A percentile compares a stretch with the other conserved stretches of the same genome.
These are phyloP conservation scores for Coemansia sp. DNA, from an alignment of 192 early-diverging fungal species.

Conservation along the genomic window DNA sequence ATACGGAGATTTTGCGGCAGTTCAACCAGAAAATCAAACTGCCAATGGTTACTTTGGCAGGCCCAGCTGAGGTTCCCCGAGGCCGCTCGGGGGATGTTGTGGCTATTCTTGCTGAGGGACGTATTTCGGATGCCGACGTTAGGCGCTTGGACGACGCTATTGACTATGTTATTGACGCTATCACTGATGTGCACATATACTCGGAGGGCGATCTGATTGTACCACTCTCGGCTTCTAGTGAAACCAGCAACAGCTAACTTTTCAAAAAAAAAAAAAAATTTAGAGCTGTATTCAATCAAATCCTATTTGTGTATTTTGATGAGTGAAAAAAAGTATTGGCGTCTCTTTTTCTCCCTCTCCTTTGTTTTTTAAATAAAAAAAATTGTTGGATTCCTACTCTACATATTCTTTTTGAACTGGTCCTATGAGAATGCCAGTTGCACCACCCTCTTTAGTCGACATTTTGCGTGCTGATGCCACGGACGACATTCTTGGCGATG, in stretches of 20 bases:
- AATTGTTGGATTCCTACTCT: neutral
- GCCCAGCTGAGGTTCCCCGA: slow-evolving; percentile 18
- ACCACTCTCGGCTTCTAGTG: slow-evolving; percentile 27
- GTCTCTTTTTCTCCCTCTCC: too few relatives aligned
- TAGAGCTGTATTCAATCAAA: too few relatives aligned
- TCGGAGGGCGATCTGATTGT: slow-evolving; percentile 41
- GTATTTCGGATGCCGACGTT: slow-evolving; percentile 15
- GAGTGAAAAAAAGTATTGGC: too few relatives aligned
- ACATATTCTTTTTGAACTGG: neutral
- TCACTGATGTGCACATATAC: slow-evolving; percentile 25
- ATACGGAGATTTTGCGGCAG: slow-evolving; percentile 37
- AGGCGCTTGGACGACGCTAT: slow-evolving; percentile 31
- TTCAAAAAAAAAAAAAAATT: neutral
- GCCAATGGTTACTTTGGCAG: slow-evolving; percentile 36
- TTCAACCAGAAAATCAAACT: slow-evolving; percentile 52
- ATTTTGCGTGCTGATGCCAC: slow-evolving; percentile 41
- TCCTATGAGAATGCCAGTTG: slow-evolving; percentile 45
- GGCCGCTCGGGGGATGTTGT: slow-evolving; percentile 16
- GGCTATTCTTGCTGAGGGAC: slow-evolving; percentile 25
- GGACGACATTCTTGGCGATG: slow-evolving; percentile 24
- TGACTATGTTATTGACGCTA: slow-evolving; percentile 30
- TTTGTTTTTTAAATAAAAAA: too few relatives aligned
- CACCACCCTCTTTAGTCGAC: slow-evolving; percentile 34
- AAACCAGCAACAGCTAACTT: slow-evolving; percentile 3
- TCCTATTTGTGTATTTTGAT: too few relatives aligned